Evolutionary conservation across 768 basidiomycete species (phyloP).

Genomic region (Phaffia australis): DNA sequence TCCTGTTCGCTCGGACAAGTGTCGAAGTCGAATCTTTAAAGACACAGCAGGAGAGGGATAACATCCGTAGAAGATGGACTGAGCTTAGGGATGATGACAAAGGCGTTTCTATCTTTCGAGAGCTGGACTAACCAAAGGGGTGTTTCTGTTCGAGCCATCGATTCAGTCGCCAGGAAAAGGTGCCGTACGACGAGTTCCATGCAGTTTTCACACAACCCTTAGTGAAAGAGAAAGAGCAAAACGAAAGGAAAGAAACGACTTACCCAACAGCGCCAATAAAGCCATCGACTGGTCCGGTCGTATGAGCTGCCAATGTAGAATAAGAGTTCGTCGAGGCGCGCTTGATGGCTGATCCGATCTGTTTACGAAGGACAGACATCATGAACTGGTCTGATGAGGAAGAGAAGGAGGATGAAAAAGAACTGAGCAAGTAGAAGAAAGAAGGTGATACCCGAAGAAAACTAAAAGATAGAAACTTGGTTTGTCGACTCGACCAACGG

Average conservation of each 20-base stretch:
- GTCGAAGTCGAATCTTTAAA: constrained; percentile 17
- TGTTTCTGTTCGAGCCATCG: constrained; percentile 14
- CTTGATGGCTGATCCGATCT: no score
- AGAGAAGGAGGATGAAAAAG: no score
- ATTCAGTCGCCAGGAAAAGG: not conserved
- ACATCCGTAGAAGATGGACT: constrained; percentile 11
- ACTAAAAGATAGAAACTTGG: no score
- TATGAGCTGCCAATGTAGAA: constrained; percentile 19
- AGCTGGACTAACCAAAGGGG: constrained; percentile 11
- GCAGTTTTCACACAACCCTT: not conserved
- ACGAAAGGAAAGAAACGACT: not conserved
- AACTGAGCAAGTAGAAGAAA: no score
- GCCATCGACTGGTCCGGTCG: constrained; percentile 14
- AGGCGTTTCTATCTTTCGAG: not conserved
- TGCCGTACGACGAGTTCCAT: not conserved
- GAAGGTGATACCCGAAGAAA: no score
- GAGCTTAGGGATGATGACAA: constrained; percentile 15
- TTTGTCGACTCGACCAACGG: no score
- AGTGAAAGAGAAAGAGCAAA: not conserved
- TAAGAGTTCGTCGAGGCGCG: not conserved
- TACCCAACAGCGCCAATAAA: constrained; percentile 20
- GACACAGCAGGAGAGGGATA: constrained; percentile 4
- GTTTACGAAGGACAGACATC: no score
- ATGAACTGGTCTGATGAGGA: no score
- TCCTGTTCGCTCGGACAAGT: constrained; percentile 69